phyloP scores from a whole-genome alignment of 1,139 yeast genomes.

The Chernovozyma sophiae-reginae region DNA sequence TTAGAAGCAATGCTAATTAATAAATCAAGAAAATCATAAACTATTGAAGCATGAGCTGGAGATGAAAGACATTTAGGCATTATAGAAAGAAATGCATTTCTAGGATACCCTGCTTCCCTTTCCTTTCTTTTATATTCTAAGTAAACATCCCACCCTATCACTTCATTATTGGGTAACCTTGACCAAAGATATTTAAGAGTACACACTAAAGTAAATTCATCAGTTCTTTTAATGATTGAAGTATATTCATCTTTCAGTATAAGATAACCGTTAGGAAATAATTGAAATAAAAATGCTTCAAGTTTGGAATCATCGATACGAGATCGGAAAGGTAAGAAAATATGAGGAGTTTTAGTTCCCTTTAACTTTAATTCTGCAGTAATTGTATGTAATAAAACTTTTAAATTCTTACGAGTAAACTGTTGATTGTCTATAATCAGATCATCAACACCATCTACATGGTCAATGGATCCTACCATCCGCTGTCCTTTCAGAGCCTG shows the following conservation, averaged over 20 bases:
- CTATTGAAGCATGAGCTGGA: slow-evolving; percentile 85
- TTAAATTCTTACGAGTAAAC: slow-evolving; percentile 60
- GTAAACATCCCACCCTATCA: slow-evolving; percentile 85
- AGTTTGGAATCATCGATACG: slow-evolving; percentile 56
- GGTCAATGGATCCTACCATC: background rate
- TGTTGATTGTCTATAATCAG: slow-evolving; percentile 24
- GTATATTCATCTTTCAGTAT: slow-evolving; percentile 27
- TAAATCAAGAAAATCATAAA: slow-evolving; percentile 80
- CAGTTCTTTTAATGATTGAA: slow-evolving; percentile 41
- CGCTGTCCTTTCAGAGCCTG: background rate
- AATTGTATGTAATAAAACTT: slow-evolving; percentile 59
- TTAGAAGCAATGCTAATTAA: slow-evolving; percentile 79
- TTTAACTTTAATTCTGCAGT: slow-evolving; percentile 60
- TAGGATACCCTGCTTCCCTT: slow-evolving; percentile 60
- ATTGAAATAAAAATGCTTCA: slow-evolving; percentile 44
- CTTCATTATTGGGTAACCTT: slow-evolving; percentile 71
- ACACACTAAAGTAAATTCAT: slow-evolving; percentile 66
- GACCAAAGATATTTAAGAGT: slow-evolving; percentile 84
- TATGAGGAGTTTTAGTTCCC: slow-evolving; percentile 57
- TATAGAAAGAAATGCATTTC: slow-evolving; percentile 66
- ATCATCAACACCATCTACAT: slow-evolving; percentile 7
- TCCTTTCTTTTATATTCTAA: slow-evolving; percentile 65
- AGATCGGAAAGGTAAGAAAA: slow-evolving; percentile 68
- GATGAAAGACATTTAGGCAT: slow-evolving; percentile 83
- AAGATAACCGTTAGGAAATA: slow-evolving; percentile 54